These are phyloP conservation scores for Candida sp. DNA, from an alignment of 1,139 yeast species.

Conservation along the genomic window DNA sequence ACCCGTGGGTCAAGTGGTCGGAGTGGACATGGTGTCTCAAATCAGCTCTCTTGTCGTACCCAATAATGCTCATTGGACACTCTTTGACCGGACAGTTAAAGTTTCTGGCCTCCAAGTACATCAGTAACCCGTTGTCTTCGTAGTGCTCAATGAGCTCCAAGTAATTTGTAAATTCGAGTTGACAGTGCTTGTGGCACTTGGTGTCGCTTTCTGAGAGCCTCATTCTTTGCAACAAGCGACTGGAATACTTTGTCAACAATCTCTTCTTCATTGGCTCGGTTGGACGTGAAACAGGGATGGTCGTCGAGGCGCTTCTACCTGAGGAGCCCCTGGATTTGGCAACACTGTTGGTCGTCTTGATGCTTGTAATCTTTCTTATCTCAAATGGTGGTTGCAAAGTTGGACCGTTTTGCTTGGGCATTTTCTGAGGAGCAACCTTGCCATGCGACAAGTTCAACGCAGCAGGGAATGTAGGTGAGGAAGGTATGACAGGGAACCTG, in stretches of 20 bases:
- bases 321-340: neutral
- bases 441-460: slow-evolving; percentile 4
- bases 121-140: slow-evolving; percentile 7
- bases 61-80: slow-evolving; percentile 68
- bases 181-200: slow-evolving; percentile 15
- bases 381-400: slow-evolving; percentile 3
- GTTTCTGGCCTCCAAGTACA: slow-evolving; percentile 7
- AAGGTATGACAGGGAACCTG: slow-evolving; percentile 2
- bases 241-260: slow-evolving; percentile 8
- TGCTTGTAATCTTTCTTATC: neutral
- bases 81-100: slow-evolving; percentile 50
- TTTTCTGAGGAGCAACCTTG: neutral
- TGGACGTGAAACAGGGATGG: neutral
- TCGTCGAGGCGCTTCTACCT: neutral
- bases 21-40: slow-evolving; percentile 63
- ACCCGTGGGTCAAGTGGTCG: slow-evolving; percentile 44
- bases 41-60: slow-evolving; percentile 62
- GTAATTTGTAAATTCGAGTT: slow-evolving; percentile 12
- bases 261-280: slow-evolving; percentile 2
- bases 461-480: slow-evolving; percentile 4
- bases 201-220: slow-evolving; percentile 15
- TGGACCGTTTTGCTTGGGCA: neutral
- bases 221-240: slow-evolving; percentile 9
- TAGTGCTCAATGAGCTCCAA: slow-evolving; percentile 15
- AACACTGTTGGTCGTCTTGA: neutral